Conservation (phyloP, 2,329 filamentous ascomycete genomes). For the Cryphonectria carpinicola region DNA sequence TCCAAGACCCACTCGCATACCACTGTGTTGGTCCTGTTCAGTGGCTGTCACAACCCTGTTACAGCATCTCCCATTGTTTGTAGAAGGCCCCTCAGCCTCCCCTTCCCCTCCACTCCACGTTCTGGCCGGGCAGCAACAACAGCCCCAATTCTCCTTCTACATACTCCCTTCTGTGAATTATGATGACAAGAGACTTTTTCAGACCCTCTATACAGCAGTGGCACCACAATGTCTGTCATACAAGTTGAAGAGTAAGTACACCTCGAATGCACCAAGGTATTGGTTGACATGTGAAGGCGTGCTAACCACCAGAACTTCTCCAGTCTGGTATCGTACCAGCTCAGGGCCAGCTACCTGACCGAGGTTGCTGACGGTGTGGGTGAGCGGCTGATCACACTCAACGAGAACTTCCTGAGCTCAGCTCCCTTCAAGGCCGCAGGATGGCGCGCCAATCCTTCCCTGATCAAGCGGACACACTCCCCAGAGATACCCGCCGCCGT, state of each 20-base stretch:
- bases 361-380: slow-evolving; percentile 83
- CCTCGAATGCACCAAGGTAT: background rate
- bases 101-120: background rate
- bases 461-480: slow-evolving; percentile 82
- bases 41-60: background rate
- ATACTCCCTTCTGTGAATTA: background rate
- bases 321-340: slow-evolving; percentile 81
- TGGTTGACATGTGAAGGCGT: background rate
- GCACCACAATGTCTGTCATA: slow-evolving; percentile 47
- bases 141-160: background rate
- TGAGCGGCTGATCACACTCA: slow-evolving; percentile 80
- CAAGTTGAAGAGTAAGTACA: slow-evolving; percentile 47
- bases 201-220: background rate
- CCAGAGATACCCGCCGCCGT: slow-evolving; percentile 84
- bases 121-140: slow-evolving; percentile 13
- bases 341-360: slow-evolving; percentile 79
- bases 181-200: background rate
- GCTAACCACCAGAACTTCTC: background rate
- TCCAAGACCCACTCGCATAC: background rate
- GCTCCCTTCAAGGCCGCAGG: slow-evolving; percentile 82
- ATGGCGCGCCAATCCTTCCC: slow-evolving; percentile 74
- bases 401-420: slow-evolving; percentile 78
- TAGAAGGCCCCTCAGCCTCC: background rate
- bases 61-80: background rate
- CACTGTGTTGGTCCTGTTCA: background rate